Conservation (phyloP, 192 early-diverging fungal species). For the Pilobolus umbonatus region DNA sequence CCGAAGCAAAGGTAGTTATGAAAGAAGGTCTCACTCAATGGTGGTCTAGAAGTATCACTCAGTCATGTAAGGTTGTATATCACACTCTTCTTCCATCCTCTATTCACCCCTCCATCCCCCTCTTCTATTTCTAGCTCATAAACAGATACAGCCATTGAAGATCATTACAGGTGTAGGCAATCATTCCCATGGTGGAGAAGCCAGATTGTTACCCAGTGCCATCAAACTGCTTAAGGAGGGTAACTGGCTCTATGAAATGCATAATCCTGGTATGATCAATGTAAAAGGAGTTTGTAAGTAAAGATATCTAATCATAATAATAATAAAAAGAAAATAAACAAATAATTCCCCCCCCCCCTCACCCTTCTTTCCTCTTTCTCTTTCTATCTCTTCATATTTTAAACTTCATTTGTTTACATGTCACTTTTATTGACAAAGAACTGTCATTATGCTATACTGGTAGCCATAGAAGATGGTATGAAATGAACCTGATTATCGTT, state of each 20-base stretch:
- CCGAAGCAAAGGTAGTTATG: slow-evolving; percentile 55
- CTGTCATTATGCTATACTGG: slow-evolving; percentile 26
- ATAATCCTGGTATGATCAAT: slow-evolving; percentile 49
- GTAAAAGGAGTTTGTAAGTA: slow-evolving; percentile 37
- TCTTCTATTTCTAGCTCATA: slow-evolving; percentile 17
- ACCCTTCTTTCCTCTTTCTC: neutral
- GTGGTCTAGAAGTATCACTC: slow-evolving; percentile 45
- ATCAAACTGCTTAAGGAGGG: slow-evolving; percentile 40
- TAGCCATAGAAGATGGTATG: slow-evolving; percentile 31
- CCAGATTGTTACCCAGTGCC: slow-evolving; percentile 53
- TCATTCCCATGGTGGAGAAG: slow-evolving; percentile 54
- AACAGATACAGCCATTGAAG: slow-evolving; percentile 41
- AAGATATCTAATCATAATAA: neutral
- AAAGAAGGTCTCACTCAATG: slow-evolving; percentile 56
- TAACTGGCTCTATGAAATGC: slow-evolving; percentile 51
- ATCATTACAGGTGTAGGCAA: slow-evolving; percentile 65
- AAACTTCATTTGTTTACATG: slow-evolving; percentile 16
- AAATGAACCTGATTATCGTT: neutral
- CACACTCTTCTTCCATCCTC: neutral
- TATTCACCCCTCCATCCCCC: neutral
- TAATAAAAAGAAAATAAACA: neutral
- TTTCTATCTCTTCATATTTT: slow-evolving; percentile 8
- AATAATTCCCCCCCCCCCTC: neutral
- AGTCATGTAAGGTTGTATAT: slow-evolving; percentile 18
- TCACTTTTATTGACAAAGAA: slow-evolving; percentile 23